Base-by-base conservation (phyloP, 2,329 filamentous ascomycete species). In the Nemania bipapillata region DNA sequence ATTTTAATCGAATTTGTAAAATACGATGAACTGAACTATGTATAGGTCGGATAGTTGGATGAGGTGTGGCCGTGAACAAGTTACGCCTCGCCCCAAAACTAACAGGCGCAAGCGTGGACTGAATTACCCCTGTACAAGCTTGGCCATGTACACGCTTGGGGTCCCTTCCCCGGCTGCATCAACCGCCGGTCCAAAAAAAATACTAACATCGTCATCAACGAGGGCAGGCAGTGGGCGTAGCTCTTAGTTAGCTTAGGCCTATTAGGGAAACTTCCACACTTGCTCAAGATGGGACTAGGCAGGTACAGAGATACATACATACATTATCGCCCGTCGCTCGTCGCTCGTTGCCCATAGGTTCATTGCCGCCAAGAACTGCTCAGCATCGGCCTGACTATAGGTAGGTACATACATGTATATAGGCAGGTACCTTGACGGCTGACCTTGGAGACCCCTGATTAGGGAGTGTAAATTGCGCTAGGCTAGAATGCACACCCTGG, bases 1-100 rank as follows among this genome's bases (percentile, higher is more conserved):
- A 47, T 42, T 30, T 24, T 55, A 37, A 63, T 20, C 15, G 26
- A 53, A 65, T 57, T 62, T n/a, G 52, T 42, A 55, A 5, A 28
- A 37, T 30, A 61, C 47, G 26, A 35, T 59, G 45, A 47, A 47
- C 30, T 59, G 45, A 47, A 47, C 30, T 28, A 58, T 55, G 37
- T 58, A 47, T 17, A 60, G 8, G 56, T 30, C 5, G 11, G n/a
- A 4, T 61, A 9, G 45, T 28, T 40, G 30, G 28, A 53, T n/a
- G 40, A 45, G 7, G 40, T 17, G 17, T 45, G 40, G 17, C 40
- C 40, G 17, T 20, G 8, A 17, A 5, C 37, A 11, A 40, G 9
- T 40, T 11, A 5, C 37, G 9, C 8, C 37, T 40, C 28, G 50
- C 52, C 50, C 50, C 50, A n/a, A 54, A 62, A 62, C 59, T 53